A percentile compares a stretch with the other conserved stretches of the same genome.
Evolutionary conservation across 805 yeast species (phyloP).

Genomic region (Candida ficus): DNA sequence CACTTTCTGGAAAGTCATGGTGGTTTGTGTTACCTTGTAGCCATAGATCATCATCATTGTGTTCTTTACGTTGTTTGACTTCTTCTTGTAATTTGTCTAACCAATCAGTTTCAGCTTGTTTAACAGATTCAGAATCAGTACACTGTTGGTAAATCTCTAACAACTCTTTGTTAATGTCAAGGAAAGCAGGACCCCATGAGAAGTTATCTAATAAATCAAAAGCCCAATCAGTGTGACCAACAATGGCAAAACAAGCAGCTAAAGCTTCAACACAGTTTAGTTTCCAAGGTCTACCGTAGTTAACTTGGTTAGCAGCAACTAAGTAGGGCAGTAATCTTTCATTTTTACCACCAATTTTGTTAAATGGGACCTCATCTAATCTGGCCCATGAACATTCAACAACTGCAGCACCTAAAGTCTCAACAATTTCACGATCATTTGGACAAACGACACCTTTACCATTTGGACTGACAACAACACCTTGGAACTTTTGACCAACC

Average conservation of each 20-base stretch:
- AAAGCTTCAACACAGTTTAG: slow-evolving; percentile 95
- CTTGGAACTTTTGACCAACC: slow-evolving; percentile 91
- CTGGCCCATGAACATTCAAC: slow-evolving; percentile 99
- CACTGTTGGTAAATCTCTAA: slow-evolving; percentile 71
- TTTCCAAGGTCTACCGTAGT: slow-evolving; percentile 94
- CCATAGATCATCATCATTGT: slow-evolving; percentile 63
- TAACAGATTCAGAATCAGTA: slow-evolving; percentile 72
- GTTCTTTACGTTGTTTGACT: slow-evolving; percentile 52
- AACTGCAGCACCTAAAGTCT: slow-evolving; percentile 85
- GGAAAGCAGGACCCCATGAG: slow-evolving; percentile 89
- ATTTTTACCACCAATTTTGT: slow-evolving; percentile 83
- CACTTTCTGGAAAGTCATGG: slow-evolving; percentile 26
- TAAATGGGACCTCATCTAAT: slow-evolving; percentile 93
- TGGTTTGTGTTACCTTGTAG: slow-evolving; percentile 73
- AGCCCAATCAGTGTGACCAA: slow-evolving; percentile 91
- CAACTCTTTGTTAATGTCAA: slow-evolving; percentile 76
- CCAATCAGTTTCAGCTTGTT: slow-evolving; percentile 70
- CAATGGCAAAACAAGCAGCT: slow-evolving; percentile 95
- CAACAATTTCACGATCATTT: slow-evolving; percentile 72
- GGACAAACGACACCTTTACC: slow-evolving; percentile 91
- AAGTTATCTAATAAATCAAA: slow-evolving; percentile 67
- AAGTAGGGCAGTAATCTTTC: slow-evolving; percentile 86
- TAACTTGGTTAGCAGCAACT: slow-evolving; percentile 95
- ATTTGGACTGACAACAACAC: slow-evolving; percentile 81
- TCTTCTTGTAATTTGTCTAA: slow-evolving; percentile 64